Evolutionary conservation across 345 rosid species (phyloP), one percentile per base, ranked within the genome.

Genomic region (Linum usitatissimum): DNA sequence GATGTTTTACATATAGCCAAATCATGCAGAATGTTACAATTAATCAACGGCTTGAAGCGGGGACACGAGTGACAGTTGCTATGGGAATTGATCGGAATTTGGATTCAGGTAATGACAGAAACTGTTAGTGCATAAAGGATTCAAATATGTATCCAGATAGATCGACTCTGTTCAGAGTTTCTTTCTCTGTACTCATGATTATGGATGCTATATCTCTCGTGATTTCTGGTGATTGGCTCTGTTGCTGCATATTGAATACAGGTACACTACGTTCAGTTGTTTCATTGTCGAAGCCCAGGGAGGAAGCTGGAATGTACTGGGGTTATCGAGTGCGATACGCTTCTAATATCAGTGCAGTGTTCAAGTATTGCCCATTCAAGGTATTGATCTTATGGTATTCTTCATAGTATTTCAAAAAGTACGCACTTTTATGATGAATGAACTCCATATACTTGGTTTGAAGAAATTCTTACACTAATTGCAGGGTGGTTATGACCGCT

Each of bases 261-360:
- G 98, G 78, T 75, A 73, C 69, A 45, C 82, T 74, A 20, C 84
- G 77, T 61, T 85, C 78, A 71, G 75, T 88, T 75, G 93, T 85
- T 63, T 77, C 84, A 3, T 75, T 80, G 14, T 83, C 79, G 30
- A 84, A 80, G 77, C 96, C 96, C 7, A 84, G 78, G 76, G 92
- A 91, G 62, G 84, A 86, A 65, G 78, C 79, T 20, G 87, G 96
- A 70, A 71, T 73, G 76, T 91, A 88, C 66, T 88, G 96, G 98
- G 98, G 96, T 14, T 91, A 88, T 67, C 84, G 79, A 82, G 96
- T 88, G 69, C 86, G 96, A 58, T 91, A 86, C 70, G 95, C 98
- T 68, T 70, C 95, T 55, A 75, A 71, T 70, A 66, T 91, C 66
- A 85, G 91, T 67, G 81, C 89, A 54, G 84, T 88, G 34, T 66